These are phyloP conservation scores for Oidiodendron maius DNA, from an alignment of 495 filamentous ascomycete species.

Conservation along the genomic window DNA sequence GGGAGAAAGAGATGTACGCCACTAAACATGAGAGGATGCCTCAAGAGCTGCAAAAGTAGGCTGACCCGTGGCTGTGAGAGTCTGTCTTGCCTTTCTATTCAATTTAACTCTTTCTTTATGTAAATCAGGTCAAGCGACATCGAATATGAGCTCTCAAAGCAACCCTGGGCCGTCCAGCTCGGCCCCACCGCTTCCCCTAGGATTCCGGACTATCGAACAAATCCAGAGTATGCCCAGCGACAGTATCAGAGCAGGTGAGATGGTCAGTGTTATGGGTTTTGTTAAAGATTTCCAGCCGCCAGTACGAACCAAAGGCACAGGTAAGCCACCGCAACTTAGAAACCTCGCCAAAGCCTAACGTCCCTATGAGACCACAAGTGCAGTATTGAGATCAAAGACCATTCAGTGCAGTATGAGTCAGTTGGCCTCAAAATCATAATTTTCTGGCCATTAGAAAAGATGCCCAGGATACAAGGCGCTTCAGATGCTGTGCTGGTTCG, in stretches of 20 bases:
- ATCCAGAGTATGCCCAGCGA: conserved; percentile 9
- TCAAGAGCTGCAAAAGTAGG: no score
- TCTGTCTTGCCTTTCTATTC: no score
- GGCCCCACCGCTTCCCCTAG: conserved; percentile 3
- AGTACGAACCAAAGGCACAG: conserved; percentile 30
- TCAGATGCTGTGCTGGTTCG: conserved; percentile 37
- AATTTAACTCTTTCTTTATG: no score
- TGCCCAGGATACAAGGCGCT: conserved; percentile 28
- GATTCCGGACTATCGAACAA: conserved; percentile 15
- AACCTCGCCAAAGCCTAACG: conserved; percentile 3
- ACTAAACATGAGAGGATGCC: no score
- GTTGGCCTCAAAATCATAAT: conserved; percentile 31
- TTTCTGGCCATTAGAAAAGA: conserved; percentile 32
- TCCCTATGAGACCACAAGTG: conserved; percentile 18
- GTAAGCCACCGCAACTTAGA: conserved; percentile 24
- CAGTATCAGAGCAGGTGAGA: neutral
- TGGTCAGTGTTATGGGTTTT: conserved; percentile 44
- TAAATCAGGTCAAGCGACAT: no score
- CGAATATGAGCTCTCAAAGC: conserved; percentile 26
- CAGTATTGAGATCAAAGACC: conserved; percentile 15
- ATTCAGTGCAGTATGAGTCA: conserved; percentile 25
- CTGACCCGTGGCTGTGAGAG: no score
- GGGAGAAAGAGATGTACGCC: no score
- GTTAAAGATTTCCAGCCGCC: conserved; percentile 42
- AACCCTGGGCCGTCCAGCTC: neutral